These are phyloP conservation scores for Colletotrichum melonis DNA, from an alignment of 2,329 filamentous ascomycete genomes.

Conservation along the genomic window DNA sequence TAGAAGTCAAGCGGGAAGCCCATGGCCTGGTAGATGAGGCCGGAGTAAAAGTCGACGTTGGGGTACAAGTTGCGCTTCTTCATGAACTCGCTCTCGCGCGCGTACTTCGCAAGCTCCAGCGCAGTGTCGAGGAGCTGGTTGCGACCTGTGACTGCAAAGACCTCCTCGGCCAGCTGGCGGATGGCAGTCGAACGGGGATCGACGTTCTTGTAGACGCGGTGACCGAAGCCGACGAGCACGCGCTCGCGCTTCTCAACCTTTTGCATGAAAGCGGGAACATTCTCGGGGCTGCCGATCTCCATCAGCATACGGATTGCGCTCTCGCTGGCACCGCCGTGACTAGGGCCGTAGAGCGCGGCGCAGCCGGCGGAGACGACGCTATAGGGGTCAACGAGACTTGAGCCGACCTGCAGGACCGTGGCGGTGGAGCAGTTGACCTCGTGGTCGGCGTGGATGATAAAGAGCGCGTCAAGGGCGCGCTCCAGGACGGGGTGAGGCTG, in stretches of 20 bases:
- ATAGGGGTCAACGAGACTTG: conserved; percentile 66
- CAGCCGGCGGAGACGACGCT: conserved; percentile 63
- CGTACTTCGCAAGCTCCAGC: conserved; percentile 56
- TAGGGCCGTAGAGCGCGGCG: conserved; percentile 66
- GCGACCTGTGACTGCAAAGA: conserved; percentile 61
- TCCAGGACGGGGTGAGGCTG: conserved; percentile 61
- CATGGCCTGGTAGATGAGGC: conserved; percentile 64
- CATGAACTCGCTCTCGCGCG: conserved; percentile 59
- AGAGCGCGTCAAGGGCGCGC: conserved; percentile 63
- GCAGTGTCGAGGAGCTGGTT: conserved; percentile 63
- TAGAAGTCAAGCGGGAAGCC: conserved; percentile 65
- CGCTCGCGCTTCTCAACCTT: conserved; percentile 62
- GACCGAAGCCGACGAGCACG: conserved; percentile 66
- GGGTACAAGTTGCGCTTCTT: conserved; percentile 60
- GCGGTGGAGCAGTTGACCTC: conserved; percentile 69
- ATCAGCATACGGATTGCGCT: conserved; percentile 65
- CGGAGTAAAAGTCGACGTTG: conserved; percentile 65
- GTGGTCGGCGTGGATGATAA: conserved; percentile 68
- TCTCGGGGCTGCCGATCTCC: conserved; percentile 61
- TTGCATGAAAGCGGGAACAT: conserved; percentile 61
- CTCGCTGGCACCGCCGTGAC: conserved; percentile 70
- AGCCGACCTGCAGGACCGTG: conserved; percentile 66
- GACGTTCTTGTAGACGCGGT: conserved; percentile 65
- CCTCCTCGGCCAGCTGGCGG: conserved; percentile 59
- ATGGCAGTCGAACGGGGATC: conserved; percentile 65